These are phyloP conservation scores for Dianthus caryophyllus DNA, from an alignment of 148 eudicot genomes.

Conservation along the genomic window DNA sequence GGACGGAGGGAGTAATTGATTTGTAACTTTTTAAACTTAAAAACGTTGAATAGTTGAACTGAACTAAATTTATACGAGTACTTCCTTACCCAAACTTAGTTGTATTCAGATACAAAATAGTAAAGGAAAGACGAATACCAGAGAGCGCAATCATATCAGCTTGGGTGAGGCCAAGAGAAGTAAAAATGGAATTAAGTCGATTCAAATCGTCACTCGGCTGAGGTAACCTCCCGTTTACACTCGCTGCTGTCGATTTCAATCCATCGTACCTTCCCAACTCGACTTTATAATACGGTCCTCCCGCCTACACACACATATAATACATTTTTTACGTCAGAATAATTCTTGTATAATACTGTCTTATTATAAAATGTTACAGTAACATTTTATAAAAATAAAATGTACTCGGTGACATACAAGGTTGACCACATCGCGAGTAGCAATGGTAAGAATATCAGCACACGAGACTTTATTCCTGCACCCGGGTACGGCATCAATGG, in stretches of 20 bases:
- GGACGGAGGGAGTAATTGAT: no score
- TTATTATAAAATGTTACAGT: no score
- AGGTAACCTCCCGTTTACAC: slow-evolving; percentile 68
- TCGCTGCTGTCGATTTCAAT: slow-evolving; percentile 55
- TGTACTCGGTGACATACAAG: slow-evolving; percentile 47
- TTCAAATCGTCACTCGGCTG: slow-evolving; percentile 46
- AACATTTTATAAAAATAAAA: no score
- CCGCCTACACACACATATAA: slow-evolving; percentile 37
- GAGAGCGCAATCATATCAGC: slow-evolving; percentile 85
- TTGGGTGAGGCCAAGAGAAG: slow-evolving; percentile 47
- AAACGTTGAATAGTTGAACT: no score
- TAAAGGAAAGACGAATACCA: slow-evolving; percentile 41
- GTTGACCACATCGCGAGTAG: slow-evolving; percentile 62
- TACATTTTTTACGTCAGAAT: no score
- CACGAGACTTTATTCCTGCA: slow-evolving; percentile 76
- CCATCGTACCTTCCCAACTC: slow-evolving; percentile 88
- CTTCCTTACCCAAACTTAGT: no score
- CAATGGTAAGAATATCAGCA: slow-evolving; percentile 80
- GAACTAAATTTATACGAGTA: no score
- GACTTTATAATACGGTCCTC: slow-evolving; percentile 64
- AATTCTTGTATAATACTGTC: no score
- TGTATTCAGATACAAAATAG: no score
- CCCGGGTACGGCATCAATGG: slow-evolving; percentile 50
- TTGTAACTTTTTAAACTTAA: no score
- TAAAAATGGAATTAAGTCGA: slow-evolving; percentile 58